Evolutionary conservation across 768 basidiomycete species (phyloP).

Genomic region (Phallus indusiatus): DNA sequence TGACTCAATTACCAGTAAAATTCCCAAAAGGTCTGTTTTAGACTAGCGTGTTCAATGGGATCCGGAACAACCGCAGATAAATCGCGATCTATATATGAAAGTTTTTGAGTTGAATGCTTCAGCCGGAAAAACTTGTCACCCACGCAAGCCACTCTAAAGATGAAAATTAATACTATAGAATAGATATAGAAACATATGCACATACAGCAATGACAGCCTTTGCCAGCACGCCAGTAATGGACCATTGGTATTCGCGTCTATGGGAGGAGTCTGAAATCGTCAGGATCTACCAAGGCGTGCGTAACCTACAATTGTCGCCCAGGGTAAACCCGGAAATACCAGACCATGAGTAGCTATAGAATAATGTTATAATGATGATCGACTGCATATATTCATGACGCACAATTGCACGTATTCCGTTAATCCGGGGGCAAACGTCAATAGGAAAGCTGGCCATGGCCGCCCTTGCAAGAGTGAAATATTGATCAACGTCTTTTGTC

Average conservation of each 20-base stretch:
- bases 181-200: neutral
- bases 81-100: constrained; percentile 2
- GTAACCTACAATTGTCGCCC: constrained; percentile 4
- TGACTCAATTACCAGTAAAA: neutral
- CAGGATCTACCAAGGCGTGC: neutral
- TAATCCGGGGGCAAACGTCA: neutral
- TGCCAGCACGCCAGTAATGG: neutral
- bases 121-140: neutral
- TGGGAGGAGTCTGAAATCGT: neutral
- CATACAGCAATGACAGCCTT: constrained; percentile 2
- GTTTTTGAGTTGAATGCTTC: neutral
- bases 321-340: constrained; percentile 8
- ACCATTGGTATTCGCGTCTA: constrained; percentile 6
- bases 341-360: constrained; percentile 4
- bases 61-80: neutral
- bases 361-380: neutral
- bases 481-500: neutral
- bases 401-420: constrained; percentile 6
- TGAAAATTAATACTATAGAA: neutral
- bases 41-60: neutral
- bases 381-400: neutral
- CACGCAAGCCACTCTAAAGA: neutral
- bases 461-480: constrained; percentile 6
- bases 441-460: constrained; percentile 2
- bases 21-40: constrained; percentile 9